phyloP scores from a whole-genome alignment of 495 filamentous ascomycete species.

The Cenococcum geophilum region DNA sequence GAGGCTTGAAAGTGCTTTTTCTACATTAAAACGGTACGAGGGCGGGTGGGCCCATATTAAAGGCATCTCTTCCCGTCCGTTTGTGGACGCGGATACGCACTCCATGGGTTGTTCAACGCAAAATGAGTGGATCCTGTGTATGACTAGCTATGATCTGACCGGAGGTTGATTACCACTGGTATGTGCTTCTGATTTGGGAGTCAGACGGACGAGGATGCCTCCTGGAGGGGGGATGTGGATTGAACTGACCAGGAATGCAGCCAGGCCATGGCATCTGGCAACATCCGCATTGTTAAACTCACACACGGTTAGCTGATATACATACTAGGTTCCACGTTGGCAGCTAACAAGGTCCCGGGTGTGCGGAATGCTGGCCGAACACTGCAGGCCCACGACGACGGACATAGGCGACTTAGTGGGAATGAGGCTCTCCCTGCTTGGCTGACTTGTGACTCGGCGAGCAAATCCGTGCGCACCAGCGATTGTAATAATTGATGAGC shows the following conservation, averaged over 20 bases:
- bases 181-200: slow-evolving; percentile 21
- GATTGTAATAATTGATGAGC: background rate
- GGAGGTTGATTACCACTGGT: background rate
- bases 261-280: background rate
- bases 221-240: background rate
- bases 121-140: slow-evolving; percentile 8
- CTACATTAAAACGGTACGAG: slow-evolving; percentile 2
- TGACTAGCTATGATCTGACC: slow-evolving; percentile 5
- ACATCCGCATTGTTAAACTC: background rate
- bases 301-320: slow-evolving; percentile 2
- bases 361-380: slow-evolving; percentile 2
- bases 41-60: slow-evolving; percentile 19
- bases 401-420: background rate
- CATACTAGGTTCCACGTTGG: slow-evolving; percentile 4
- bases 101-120: slow-evolving; percentile 11
- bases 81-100: slow-evolving; percentile 9
- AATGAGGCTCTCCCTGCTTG: background rate
- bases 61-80: background rate
- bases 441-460: background rate
- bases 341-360: background rate
- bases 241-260: background rate
- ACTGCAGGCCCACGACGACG: background rate
- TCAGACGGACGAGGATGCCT: slow-evolving; percentile 12
- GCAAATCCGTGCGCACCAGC: background rate
- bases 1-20: slow-evolving; percentile 10